Conservation (phyloP, 2,329 filamentous ascomycete species). For the Aschersonia sp. region DNA sequence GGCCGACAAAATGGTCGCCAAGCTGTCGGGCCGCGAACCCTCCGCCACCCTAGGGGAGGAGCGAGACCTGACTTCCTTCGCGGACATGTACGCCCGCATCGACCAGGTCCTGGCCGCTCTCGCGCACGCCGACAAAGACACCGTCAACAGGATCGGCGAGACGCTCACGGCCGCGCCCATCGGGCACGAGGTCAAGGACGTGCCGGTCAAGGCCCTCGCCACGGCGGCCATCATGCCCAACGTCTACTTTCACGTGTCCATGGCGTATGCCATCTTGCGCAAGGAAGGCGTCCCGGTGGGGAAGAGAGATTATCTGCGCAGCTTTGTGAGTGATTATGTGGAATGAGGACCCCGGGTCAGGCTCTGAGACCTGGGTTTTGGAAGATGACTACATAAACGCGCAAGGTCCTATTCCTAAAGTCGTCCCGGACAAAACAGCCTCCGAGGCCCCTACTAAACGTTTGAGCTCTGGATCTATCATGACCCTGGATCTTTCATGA, state of each 20-base stretch:
- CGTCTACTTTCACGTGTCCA: constrained; percentile 41
- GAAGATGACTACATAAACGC: no score
- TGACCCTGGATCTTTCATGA: not conserved
- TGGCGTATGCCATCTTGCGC: constrained; percentile 38
- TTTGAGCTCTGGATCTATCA: not conserved
- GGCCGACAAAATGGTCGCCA: constrained; percentile 12
- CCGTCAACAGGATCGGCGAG: constrained; percentile 14
- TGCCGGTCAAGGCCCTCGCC: not conserved
- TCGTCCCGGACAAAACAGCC: no score
- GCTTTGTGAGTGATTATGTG: constrained; percentile 5
- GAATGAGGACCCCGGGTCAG: not conserved
- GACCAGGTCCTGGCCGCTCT: constrained; percentile 10
- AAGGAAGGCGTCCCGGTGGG: constrained; percentile 37
- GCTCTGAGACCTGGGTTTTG: no score
- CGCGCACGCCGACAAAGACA: constrained; percentile 15
- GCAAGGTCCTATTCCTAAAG: no score
- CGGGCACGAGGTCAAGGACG: not conserved
- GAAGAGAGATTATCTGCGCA: constrained; percentile 32
- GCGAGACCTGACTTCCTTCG: constrained; percentile 12
- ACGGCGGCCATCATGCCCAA: constrained; percentile 20
- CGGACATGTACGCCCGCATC: constrained; percentile 16
- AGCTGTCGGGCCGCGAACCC: constrained; percentile 12
- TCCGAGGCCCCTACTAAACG: no score
- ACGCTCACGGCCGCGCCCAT: not conserved
- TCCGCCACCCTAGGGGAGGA: constrained; percentile 8